Evolutionary conservation across 116 monocot genomes (phyloP).

Genomic region (Trichopus zeylanicus): DNA sequence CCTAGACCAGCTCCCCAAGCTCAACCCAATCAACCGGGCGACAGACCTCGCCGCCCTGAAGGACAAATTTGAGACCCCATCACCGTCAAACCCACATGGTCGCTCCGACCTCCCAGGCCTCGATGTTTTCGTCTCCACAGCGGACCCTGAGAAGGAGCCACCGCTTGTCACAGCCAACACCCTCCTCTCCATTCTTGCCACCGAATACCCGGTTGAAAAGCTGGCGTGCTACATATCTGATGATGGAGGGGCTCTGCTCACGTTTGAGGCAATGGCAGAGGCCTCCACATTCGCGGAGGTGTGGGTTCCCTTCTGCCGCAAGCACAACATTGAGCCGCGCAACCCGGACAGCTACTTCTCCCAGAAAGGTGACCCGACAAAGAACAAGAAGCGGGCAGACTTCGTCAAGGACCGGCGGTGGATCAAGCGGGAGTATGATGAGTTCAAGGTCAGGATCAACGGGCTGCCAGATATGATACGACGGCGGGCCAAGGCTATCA

Average conservation of each 20-base stretch:
- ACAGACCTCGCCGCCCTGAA: constrained; percentile 58
- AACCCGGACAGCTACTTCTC: constrained; percentile 78
- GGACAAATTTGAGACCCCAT: constrained; percentile 73
- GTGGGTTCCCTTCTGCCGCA: constrained; percentile 95
- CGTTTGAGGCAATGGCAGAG: constrained; percentile 90
- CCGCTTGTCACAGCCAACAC: constrained; percentile 86
- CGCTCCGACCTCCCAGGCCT: constrained; percentile 82
- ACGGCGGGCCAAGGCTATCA: constrained; percentile 34
- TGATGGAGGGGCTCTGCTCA: constrained; percentile 73
- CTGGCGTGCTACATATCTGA: constrained; percentile 78
- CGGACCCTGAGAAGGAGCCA: constrained; percentile 90
- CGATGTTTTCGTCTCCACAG: constrained; percentile 88
- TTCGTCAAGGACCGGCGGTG: constrained; percentile 89
- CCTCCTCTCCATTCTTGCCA: constrained; percentile 76
- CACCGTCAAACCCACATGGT: constrained; percentile 63
- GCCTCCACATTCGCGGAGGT: constrained; percentile 64
- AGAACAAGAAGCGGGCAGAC: constrained; percentile 79
- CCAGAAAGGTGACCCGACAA: constrained; percentile 67
- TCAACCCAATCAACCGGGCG: constrained; percentile 83
- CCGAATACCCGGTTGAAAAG: constrained; percentile 93
- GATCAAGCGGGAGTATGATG: constrained; percentile 95
- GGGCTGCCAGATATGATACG: constrained; percentile 61
- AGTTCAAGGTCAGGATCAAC: constrained; percentile 95
- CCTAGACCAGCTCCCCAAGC: constrained; percentile 80
- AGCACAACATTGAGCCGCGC: constrained; percentile 82